Conservation (phyloP, 768 basidiomycete species). For the Phylloporus sp. region DNA sequence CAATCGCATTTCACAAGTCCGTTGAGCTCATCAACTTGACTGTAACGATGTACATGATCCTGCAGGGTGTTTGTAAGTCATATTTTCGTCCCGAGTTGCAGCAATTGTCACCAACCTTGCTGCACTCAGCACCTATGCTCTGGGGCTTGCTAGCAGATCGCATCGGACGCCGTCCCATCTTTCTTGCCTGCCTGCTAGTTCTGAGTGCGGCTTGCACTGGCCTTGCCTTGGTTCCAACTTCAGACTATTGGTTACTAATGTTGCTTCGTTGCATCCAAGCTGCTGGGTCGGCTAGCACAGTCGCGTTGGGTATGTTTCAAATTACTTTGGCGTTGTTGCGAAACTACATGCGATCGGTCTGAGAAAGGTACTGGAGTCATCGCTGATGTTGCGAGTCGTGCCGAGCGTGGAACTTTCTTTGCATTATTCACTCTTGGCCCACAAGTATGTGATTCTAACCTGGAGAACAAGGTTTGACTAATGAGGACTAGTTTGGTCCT, state of each 20-base stretch:
- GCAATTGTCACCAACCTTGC: neutral
- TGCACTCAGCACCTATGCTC: conserved; percentile 50
- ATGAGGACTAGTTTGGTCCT: conserved; percentile 47
- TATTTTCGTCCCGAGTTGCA: neutral
- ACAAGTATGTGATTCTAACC: conserved; percentile 40
- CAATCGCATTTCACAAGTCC: conserved; percentile 54
- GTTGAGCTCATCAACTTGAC: conserved; percentile 76
- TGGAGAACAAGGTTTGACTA: neutral
- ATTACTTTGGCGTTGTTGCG: no score
- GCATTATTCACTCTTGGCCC: conserved; percentile 66
- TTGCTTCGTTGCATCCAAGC: conserved; percentile 79
- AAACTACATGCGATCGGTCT: neutral
- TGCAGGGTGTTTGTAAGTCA: conserved; percentile 43
- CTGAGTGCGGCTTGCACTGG: conserved; percentile 65
- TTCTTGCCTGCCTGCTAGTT: conserved; percentile 59
- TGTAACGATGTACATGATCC: conserved; percentile 58
- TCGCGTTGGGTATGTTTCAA: conserved; percentile 55
- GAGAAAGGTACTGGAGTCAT: conserved; percentile 66
- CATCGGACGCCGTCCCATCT: conserved; percentile 60
- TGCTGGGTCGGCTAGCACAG: conserved; percentile 72
- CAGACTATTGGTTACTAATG: conserved; percentile 75
- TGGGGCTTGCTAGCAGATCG: conserved; percentile 63
- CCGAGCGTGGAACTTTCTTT: conserved; percentile 71
- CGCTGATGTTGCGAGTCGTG: conserved; percentile 68
- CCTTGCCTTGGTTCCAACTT: conserved; percentile 49